These are phyloP conservation scores for Stellera chamaejasme DNA, from an alignment of 345 rosid genomes.

Conservation along the genomic window DNA sequence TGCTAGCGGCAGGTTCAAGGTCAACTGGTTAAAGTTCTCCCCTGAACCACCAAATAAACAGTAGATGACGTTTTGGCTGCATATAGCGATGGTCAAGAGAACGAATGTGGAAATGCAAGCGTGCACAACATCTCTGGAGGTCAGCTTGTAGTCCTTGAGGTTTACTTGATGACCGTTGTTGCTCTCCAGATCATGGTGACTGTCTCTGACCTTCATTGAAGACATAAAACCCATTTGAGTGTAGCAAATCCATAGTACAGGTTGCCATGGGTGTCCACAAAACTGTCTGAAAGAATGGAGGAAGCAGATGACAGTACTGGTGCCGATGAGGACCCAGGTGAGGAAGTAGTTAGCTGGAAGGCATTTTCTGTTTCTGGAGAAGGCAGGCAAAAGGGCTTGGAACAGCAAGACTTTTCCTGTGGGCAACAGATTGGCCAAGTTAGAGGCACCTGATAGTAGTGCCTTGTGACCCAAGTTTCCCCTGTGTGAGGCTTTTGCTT, in stretches of 20 bases:
- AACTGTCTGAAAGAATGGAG: constrained; percentile 51
- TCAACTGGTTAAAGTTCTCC: constrained; percentile 12
- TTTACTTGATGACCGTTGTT: neutral
- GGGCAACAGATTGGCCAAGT: constrained; percentile 47
- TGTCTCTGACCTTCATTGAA: constrained; percentile 19
- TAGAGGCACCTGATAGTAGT: constrained; percentile 24
- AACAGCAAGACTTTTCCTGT: constrained; percentile 44
- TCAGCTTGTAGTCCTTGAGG: constrained; percentile 13
- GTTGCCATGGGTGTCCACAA: constrained; percentile 17
- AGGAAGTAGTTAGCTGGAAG: constrained; percentile 23
- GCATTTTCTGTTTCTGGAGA: constrained; percentile 40
- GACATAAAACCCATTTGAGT: constrained; percentile 14
- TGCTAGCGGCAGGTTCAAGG: constrained; percentile 27
- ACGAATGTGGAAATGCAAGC: constrained; percentile 32
- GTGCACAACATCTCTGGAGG: constrained; percentile 31
- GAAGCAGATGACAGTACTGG: constrained; percentile 26
- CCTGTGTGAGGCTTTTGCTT: no score
- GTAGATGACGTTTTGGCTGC: constrained; percentile 26
- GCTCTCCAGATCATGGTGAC: neutral
- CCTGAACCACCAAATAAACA: constrained; percentile 28
- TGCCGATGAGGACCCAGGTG: constrained; percentile 16
- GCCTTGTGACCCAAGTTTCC: constrained; percentile 5
- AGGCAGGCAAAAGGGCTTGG: constrained; percentile 36
- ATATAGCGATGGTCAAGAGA: constrained; percentile 40
- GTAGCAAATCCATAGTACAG: constrained; percentile 45